Conservation (phyloP, 2,329 filamentous ascomycete species). For the Davidsoniella virescens region DNA sequence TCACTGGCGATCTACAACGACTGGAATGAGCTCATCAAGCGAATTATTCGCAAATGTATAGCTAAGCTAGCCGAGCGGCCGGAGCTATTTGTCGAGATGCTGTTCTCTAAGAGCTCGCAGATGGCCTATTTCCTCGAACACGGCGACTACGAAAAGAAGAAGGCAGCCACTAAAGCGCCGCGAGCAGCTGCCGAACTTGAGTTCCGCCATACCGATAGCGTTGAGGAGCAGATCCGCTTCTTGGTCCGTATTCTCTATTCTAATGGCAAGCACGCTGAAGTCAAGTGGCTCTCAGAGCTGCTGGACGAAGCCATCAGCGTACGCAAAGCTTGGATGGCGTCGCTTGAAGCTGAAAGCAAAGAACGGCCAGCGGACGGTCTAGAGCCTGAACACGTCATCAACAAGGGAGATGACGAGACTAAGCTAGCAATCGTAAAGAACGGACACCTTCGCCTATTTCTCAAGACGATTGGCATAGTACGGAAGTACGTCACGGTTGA, state of each 20-base stretch:
- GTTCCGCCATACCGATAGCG: constrained; percentile 55
- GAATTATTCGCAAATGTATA: constrained; percentile 65
- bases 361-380: neutral
- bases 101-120: constrained; percentile 80
- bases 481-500: constrained; percentile 37
- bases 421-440: constrained; percentile 76
- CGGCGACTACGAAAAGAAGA: constrained; percentile 72
- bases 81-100: constrained; percentile 73
- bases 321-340: constrained; percentile 61
- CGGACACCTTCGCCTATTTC: constrained; percentile 67
- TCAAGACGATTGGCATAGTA: constrained; percentile 59
- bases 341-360: constrained; percentile 39
- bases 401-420: constrained; percentile 47
- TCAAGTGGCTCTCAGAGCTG: constrained; percentile 69
- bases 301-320: constrained; percentile 54
- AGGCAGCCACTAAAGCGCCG: constrained; percentile 40
- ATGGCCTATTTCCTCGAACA: constrained; percentile 82
- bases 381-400: constrained; percentile 27
- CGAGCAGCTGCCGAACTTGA: constrained; percentile 67
- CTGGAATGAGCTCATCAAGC: constrained; percentile 78
- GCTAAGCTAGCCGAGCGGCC: constrained; percentile 77
- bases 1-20: constrained; percentile 57
- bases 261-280: constrained; percentile 55
- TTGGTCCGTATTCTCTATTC: constrained; percentile 67
- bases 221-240: constrained; percentile 59